Conservation (phyloP, 202 grass and related monocot genomes). For the Dendrocalamus latiflorus region DNA sequence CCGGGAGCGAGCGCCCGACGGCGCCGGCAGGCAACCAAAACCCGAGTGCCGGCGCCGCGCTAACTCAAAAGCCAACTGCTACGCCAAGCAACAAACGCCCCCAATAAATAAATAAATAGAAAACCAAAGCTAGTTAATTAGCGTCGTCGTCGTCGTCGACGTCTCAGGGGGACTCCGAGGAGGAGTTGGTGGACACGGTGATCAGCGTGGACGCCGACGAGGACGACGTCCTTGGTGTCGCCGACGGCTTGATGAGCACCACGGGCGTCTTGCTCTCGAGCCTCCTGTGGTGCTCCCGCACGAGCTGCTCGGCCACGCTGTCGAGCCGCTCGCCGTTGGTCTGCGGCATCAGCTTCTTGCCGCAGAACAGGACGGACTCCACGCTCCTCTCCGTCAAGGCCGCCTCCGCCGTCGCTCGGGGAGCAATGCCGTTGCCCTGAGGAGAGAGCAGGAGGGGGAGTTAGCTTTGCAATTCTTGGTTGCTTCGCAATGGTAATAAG, state of each 20-base stretch:
- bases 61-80: slow-evolving; percentile 15
- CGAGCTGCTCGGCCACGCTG: slow-evolving; percentile 48
- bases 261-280: slow-evolving; percentile 44
- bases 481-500: not conserved
- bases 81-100: not conserved
- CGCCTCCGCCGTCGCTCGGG: slow-evolving; percentile 34
- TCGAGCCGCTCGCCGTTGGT: slow-evolving; percentile 72
- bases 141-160: not conserved
- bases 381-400: slow-evolving; percentile 50
- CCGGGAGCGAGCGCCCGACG: slow-evolving; percentile 35
- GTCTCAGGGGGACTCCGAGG: slow-evolving; percentile 50
- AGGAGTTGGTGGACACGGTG: slow-evolving; percentile 50
- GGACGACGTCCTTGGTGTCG: slow-evolving; percentile 64
- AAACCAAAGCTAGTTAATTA: slow-evolving; percentile 6
- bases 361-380: slow-evolving; percentile 62
- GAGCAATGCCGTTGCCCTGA: slow-evolving; percentile 51
- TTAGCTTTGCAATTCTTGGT: not conserved
- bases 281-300: slow-evolving; percentile 55
- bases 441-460: not conserved
- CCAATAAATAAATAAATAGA: not conserved
- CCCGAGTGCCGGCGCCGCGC: slow-evolving; percentile 32
- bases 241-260: slow-evolving; percentile 55
- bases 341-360: slow-evolving; percentile 54
- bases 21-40: slow-evolving; percentile 55
- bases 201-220: slow-evolving; percentile 60